Base-by-base conservation (phyloP, 495 filamentous ascomycete genomes). In the Aspergillus panamensis region DNA sequence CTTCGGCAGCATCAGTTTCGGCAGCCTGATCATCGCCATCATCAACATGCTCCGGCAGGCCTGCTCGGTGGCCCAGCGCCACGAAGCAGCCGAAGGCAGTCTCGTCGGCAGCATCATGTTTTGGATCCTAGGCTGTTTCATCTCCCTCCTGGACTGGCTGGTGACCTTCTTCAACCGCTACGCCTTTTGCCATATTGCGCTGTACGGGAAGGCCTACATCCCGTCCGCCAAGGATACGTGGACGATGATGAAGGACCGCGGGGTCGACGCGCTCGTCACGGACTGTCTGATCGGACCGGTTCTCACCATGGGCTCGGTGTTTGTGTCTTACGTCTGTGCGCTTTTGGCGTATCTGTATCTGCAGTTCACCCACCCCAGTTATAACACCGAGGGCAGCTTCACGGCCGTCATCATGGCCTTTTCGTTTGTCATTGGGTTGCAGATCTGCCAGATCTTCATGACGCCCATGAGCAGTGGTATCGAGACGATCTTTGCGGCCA, bases 261-360 rank as follows among this genome's bases (percentile, higher is more conserved):
- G 93, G 29, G 84, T 97, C 54, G 91, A 96, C 64, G 90, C 89
- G 8, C 80, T 96, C 6, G 80, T 95, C 61, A 92, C 93, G 70
- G 91, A 97, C 64, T 95, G 90, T 66, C 81, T 97, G 25, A 88
- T 96, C 60, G 89, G 90, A 0, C 92, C 91, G 0, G 91, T 97
- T 14, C 75, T 97, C n/a, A 89, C 75, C 37, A 92, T 96, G 84
- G 92, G 90, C 48, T 84, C 88, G 3, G 84, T 85, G 0, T 93
- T 93, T 60, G 86, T 96, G 37, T 89, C 83, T 5, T 96, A 92
- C 64, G 79, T 88, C 49, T 92, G 88, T 64, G 87, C 90, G 6
- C 68, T 96, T 52, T 77, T 96, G 30, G 84, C 90, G 0, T 96
- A 91, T 73, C 72, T 94, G 37, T 96, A 96, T 67, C 82, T 96